phyloP scores from a whole-genome alignment of 2,329 filamentous ascomycete species.

The Achaetomium macrosporum region DNA sequence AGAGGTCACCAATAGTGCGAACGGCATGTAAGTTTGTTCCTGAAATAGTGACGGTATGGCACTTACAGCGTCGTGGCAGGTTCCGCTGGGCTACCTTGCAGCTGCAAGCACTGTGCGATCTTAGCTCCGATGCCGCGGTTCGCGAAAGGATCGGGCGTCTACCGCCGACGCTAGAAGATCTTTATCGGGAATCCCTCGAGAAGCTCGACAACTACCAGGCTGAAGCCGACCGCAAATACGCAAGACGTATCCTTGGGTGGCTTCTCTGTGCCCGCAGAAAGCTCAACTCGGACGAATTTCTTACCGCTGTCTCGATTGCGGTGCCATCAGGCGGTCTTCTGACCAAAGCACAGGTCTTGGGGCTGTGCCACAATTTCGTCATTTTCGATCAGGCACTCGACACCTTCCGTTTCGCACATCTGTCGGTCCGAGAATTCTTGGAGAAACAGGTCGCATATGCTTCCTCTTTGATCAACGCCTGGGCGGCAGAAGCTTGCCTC shows the following conservation, averaged over 20 bases:
- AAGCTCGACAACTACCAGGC: not conserved
- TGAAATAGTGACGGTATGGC: too few species aligned
- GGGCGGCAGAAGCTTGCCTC: conserved; percentile 4
- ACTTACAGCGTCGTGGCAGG: too few species aligned
- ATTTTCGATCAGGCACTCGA: not conserved
- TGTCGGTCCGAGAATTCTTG: not conserved
- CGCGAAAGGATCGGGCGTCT: not conserved
- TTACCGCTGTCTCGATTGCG: too few species aligned
- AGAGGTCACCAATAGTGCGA: not conserved
- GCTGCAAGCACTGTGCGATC: not conserved
- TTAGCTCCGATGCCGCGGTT: not conserved
- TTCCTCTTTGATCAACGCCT: conserved; percentile 2
- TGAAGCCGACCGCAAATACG: not conserved
- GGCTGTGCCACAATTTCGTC: not conserved
- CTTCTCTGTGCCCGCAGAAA: not conserved
- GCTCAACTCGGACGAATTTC: not conserved
- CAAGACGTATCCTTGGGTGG: not conserved
- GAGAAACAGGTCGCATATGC: not conserved
- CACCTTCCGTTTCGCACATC: not conserved
- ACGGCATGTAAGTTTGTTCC: not conserved
- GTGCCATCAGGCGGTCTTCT: too few species aligned
- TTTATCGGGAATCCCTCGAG: not conserved
- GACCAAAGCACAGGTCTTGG: not conserved
- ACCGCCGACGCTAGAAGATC: not conserved
- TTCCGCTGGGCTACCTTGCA: not conserved